Evolutionary conservation across 768 basidiomycete species (phyloP).

Genomic region (Porphyrellus cyaneotinctus): DNA sequence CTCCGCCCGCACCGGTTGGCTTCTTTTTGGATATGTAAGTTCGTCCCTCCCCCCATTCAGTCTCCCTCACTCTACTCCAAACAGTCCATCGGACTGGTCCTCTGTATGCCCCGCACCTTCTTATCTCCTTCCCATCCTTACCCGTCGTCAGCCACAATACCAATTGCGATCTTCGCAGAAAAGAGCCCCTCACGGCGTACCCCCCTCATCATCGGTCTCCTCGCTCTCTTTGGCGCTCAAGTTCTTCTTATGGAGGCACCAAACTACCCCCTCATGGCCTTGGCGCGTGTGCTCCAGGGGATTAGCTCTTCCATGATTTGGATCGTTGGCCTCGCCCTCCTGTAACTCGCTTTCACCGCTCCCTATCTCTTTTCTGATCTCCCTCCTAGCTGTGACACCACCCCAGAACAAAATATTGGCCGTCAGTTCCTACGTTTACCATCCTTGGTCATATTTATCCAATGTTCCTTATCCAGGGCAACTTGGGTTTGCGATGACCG

Average conservation of each 20-base stretch:
- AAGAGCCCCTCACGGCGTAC: slow-evolving; percentile 40
- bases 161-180: slow-evolving; percentile 55
- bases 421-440: slow-evolving; percentile 34
- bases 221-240: slow-evolving; percentile 50
- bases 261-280: slow-evolving; percentile 50
- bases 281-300: slow-evolving; percentile 59
- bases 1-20: slow-evolving; percentile 55
- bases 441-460: background rate
- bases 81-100: slow-evolving; percentile 53
- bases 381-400: slow-evolving; percentile 49
- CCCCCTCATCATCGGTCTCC: slow-evolving; percentile 49
- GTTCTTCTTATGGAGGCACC: slow-evolving; percentile 62
- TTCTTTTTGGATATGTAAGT: slow-evolving; percentile 54
- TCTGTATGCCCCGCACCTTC: slow-evolving; percentile 37
- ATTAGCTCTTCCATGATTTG: slow-evolving; percentile 58
- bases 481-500: slow-evolving; percentile 57
- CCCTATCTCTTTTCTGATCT: slow-evolving; percentile 7
- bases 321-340: slow-evolving; percentile 57
- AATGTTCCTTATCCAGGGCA: slow-evolving; percentile 40
- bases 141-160: slow-evolving; percentile 44
- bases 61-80: slow-evolving; percentile 1
- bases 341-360: slow-evolving; percentile 35
- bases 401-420: slow-evolving; percentile 44
- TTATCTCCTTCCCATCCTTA: slow-evolving; percentile 1
- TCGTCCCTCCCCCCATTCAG: slow-evolving; percentile 2